Conservation (phyloP, 495 filamentous ascomycete genomes). For the Penicillium cinerascens region DNA sequence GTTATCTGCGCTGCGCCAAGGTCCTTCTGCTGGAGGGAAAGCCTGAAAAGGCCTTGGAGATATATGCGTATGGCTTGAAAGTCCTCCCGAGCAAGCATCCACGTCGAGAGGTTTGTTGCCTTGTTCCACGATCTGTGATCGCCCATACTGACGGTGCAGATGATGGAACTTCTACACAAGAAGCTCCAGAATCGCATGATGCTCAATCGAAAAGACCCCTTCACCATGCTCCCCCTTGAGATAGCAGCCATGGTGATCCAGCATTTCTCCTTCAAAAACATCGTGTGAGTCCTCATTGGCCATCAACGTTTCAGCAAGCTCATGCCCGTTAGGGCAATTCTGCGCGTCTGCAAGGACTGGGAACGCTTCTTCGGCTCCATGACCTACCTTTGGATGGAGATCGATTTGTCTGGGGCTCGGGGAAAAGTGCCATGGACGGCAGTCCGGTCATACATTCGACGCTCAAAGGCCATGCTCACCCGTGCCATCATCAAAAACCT, state of each 20-base stretch:
- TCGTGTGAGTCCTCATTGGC: constrained; percentile 38
- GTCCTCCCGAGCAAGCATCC: constrained; percentile 41
- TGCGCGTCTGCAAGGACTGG: constrained; percentile 55
- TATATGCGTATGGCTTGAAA: constrained; percentile 59
- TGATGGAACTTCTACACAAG: constrained; percentile 41
- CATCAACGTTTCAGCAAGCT: background rate
- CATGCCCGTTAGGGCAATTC: constrained; percentile 32
- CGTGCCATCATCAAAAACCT: constrained; percentile 36
- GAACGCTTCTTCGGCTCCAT: constrained; percentile 39
- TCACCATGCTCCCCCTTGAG: constrained; percentile 47
- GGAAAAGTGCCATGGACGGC: constrained; percentile 36
- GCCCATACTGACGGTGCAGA: constrained; percentile 18
- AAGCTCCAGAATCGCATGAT: constrained; percentile 38
- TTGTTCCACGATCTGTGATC: background rate
- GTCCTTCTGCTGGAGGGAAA: constrained; percentile 55
- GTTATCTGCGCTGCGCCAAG: constrained; percentile 64
- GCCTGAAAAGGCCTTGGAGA: constrained; percentile 48
- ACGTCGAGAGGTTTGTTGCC: constrained; percentile 41
- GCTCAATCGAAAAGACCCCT: constrained; percentile 40
- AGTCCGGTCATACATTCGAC: constrained; percentile 42
- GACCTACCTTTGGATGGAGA: constrained; percentile 45
- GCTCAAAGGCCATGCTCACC: constrained; percentile 38
- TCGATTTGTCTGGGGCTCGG: constrained; percentile 48
- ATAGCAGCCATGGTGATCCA: constrained; percentile 43
- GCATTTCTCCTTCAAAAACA: constrained; percentile 45